Base-by-base conservation (phyloP, 2,329 filamentous ascomycete species). In the Trichoderma breve region DNA sequence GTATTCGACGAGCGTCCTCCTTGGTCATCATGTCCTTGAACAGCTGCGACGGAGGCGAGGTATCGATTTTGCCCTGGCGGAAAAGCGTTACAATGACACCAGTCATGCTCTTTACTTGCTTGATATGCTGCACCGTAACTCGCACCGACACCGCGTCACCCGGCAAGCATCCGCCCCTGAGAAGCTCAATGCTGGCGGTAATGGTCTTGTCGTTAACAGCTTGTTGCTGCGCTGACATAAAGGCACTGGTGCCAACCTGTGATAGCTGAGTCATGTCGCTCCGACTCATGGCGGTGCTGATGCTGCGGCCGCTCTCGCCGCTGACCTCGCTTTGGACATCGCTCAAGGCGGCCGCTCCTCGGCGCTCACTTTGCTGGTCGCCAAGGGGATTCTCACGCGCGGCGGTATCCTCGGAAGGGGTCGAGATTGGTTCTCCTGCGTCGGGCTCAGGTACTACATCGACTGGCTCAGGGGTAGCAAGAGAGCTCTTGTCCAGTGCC, bases 41-140 rank as follows among this genome's bases (percentile, higher is more conserved):
- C 8, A 87, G 78, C 6, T 84, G 84, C 14, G 84, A 77, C 6
- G 86, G 84, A 5, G 90, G 90, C 7, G 88, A 84, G 77, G 94
- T 92, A 79, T 99, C 95, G 60, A 98, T 95, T 73, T 94, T 90
- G 28, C 94, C 94, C 80, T 97, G 93, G 58, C 96, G 90, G 80
- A 97, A 98, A 9, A 99, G 84, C 2, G 96, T 98, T 60, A 97
- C 90, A 73, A 98, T 96, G 62, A 98, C 92, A 8, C 96, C 95
- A 76, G 95, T 93, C 82, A 97, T 87, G 79, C 94, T 98, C 83
- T 95, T 94, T 78, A 98, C 89, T 72, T 91, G 88, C 80, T 97
- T 97, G 73, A 92, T 95, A 79, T 98, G 96, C 74, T 94, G 92
- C 73, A 99, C 91, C 0, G 88, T 90, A 67, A 98, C 91, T 76